Percentiles rank a stretch among this genome's conserved stretches.
phyloP scores from a whole-genome alignment of 2,329 filamentous ascomycete genomes.

The Fusarium nanum region DNA sequence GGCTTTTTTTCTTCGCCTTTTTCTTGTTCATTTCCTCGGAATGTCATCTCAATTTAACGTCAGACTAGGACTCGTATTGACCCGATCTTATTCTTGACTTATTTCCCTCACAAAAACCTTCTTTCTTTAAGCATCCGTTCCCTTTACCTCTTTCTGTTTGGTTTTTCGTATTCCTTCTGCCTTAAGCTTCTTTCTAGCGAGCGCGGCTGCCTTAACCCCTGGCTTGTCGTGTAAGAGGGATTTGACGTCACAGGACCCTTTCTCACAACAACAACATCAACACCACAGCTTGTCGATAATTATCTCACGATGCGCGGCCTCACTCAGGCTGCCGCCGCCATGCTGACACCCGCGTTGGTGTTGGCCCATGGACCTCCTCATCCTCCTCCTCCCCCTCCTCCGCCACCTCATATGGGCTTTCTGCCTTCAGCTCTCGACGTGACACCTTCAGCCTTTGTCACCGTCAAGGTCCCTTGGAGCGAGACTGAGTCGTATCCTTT shows the following conservation, averaged over 20 bases:
- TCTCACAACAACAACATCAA: background rate
- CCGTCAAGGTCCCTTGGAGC: constrained; percentile 35
- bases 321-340: constrained; percentile 44
- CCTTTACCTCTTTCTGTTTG: background rate
- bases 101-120: constrained; percentile 11
- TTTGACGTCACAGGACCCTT: background rate
- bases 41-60: constrained; percentile 8
- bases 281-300: background rate
- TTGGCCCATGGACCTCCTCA: constrained; percentile 37
- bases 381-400: constrained; percentile 24
- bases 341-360: constrained; percentile 44
- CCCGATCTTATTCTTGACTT: constrained; percentile 3
- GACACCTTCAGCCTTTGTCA: constrained; percentile 39
- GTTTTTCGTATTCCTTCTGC: constrained; percentile 29
- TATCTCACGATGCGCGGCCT: constrained; percentile 47
- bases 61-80: background rate
- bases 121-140: constrained; percentile 2
- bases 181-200: constrained; percentile 22
- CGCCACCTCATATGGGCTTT: constrained; percentile 30
- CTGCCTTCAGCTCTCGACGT: constrained; percentile 34
- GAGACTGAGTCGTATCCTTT: constrained; percentile 33
- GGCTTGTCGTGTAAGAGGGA: constrained; percentile 13
- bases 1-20: constrained; percentile 16
- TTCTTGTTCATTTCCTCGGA: constrained; percentile 15
- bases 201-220: constrained; percentile 14